Base-by-base conservation (phyloP, 352 stramenopile genomes). In the Vaucheria bursata region DNA sequence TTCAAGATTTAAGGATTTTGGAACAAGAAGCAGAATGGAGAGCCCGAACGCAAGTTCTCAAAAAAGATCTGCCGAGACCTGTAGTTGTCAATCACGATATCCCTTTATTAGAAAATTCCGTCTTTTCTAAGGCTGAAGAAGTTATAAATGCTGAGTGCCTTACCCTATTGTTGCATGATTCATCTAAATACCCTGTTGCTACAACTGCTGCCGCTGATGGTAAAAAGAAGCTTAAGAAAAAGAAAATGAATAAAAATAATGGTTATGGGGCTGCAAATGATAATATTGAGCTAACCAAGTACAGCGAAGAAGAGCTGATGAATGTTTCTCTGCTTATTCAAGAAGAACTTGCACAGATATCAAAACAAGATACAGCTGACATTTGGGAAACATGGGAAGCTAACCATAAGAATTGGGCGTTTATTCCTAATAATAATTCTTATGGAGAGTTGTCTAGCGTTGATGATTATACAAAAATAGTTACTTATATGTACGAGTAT, bases 1-100 rank as follows among this genome's bases (percentile, higher is more conserved):
- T 90, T 53, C 74, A 85, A 37, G 84, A 80, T 6, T 84, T 90
- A 66, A 85, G 83, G 12, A 80, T 90, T 53, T 64, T 85, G 0
- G 85, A 89, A 75, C 76, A 78, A 39, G 88, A 91, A 59, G 80
- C 79, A 34, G 89, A 93, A 79, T 85, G 86, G 35, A 66, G 72
- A 31, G 73, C 78, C 33, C 74, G 83, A n/a, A 84, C 71, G 12
- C 33, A 74, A 67, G 82, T 79, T 4, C 66, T 88, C 31, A 82
- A 84, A 64, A 37, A 76, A 34, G 67, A 78, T 5, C 77, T 88
- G 0, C 85, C 85, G 18, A 74, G 85, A 8, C 81, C 84, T 88
- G 80, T 33, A 33, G 35, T 25, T 52, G 35, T 3, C 25, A 49
- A 52, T 31, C 31, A 31, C 12, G 31, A n/a, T 39, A 7, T 18